Base-by-base conservation (phyloP, 1,284 basidiomycete genomes). In the Ceratobasidium sp. region DNA sequence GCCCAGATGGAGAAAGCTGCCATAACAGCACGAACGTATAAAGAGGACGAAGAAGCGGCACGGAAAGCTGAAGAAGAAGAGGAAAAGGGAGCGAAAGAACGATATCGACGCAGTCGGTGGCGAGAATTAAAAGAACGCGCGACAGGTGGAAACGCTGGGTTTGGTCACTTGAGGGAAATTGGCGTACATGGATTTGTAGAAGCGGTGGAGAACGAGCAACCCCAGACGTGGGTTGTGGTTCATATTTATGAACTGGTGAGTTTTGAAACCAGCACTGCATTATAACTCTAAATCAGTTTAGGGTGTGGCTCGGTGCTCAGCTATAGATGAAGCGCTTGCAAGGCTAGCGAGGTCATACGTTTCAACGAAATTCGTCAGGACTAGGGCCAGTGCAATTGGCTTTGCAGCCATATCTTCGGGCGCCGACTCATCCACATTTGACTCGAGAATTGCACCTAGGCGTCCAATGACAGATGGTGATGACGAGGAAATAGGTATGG, bases 121-220 rank as follows among this genome's bases (percentile, higher is more conserved):
- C 62, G 73, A 86, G 87, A 81, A 85, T 87, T 78, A 66, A 90
- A 91, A 0, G 73, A 66, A 42, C 48, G 66, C 46, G 56, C 70
- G 48, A 61, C 66, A 28, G 62, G 62, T 40, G 78, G 52, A 20
- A 71, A 69, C 28, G 78, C 78, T 44, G 78, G 68, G 78, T 96
- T 95, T 84, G 94, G 95, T 0, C 93, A 96, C 84, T 82, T 96
- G 80, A 86, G 94, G 61, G 94, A 96, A 83, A 92, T 96, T 3
- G 94, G 93, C 0, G 84, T 90, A 79, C 87, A 89, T 78, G 92
- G 92, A 33, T 96, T 92, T 81, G 86, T 96, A 71, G 85, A 86
- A 69, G 93, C 94, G 1, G 90, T 96, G 3, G 94, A 96, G 83
- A 86, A 89, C 40, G 94, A 95, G 83, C 89, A 90, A 44, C 85